Evolutionary conservation across 2,329 filamentous ascomycete species (phyloP), one percentile per base, ranked within the genome.

Genomic region (Colletotrichum graminicola): DNA sequence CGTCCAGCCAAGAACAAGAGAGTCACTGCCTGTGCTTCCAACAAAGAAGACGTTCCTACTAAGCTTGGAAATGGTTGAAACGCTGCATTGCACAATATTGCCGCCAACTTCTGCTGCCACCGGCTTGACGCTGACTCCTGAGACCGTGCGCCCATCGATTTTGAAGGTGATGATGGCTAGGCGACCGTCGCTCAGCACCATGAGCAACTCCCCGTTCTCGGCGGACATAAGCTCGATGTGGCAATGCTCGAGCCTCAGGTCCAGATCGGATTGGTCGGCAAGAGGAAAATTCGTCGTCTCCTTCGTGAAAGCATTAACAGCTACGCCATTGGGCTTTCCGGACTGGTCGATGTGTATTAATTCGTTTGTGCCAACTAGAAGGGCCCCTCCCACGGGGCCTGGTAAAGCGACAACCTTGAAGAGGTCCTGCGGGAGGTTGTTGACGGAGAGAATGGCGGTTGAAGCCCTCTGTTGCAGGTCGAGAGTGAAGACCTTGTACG

Each of bases 321-420:
- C 95, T 70, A 98, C 92, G 2, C 94, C 95, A 77, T 94, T 97
- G 16, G 94, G 89, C 80, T 97, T 98, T 39, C 96, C 96, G 14
- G 94, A 94, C 84, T 99, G 96, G 78, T 98, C 95, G 74, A 99
- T 91, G 80, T 99, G 96, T 72, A 99, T 93, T 73, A 99, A 82
- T 78, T 98, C 94, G 78, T 99, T 98, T 59, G 89, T 87, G 36
- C 96, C 97, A 26, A 98, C 84, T 21, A 99, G 87, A 21, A 99
- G 84, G 47, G 94, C 93, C 54, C 96, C 96, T 32, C 96, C 96
- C 51, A 98, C 91, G 1, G 95, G 95, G 7, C 92, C 87, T 5
- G 95, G 94, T 3, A 99, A 84, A 10, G 96, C 91, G 56, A 98
- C 85, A 54, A 98, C 91, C 75, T 90, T 90, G 79, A 92, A 94